phyloP scores from a whole-genome alignment of 768 basidiomycete species.

The Dioszegia aurantiaca region DNA sequence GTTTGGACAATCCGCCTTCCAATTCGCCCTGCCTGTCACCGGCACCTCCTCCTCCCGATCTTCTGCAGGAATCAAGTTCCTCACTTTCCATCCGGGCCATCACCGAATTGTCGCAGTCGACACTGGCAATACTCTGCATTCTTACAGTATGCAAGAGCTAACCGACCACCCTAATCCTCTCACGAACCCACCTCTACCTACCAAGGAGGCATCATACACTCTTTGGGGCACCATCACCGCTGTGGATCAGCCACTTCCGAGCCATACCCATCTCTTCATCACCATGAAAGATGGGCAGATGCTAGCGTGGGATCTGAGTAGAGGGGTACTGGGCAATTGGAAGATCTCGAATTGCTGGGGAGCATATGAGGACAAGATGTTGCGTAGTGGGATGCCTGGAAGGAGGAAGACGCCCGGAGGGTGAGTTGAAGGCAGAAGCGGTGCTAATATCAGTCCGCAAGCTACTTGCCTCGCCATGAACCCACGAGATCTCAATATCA shows the following conservation, averaged over 20 bases:
- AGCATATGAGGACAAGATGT: conserved; percentile 63
- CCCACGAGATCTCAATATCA: conserved; percentile 68
- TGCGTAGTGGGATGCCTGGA: conserved; percentile 53
- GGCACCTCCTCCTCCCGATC: conserved; percentile 19
- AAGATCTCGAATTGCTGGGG: conserved; percentile 74
- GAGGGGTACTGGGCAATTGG: conserved; percentile 65
- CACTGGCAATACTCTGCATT: conserved; percentile 33
- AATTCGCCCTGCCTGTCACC: conserved; percentile 42
- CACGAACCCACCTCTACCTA: conserved; percentile 38
- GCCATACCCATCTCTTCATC: conserved; percentile 56
- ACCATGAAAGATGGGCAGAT: conserved; percentile 62
- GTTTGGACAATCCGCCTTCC: conserved; percentile 67
- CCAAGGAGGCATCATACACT: conserved; percentile 33
- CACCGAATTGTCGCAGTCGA: conserved; percentile 38
- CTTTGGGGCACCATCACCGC: conserved; percentile 41
- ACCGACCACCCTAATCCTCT: conserved; percentile 36
- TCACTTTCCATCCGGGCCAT: conserved; percentile 37
- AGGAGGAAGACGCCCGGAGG: conserved; percentile 41
- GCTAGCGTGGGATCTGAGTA: conserved; percentile 71
- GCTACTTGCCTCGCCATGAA: conserved; percentile 66
- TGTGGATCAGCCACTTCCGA: conserved; percentile 42
- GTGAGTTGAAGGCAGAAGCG: conserved; percentile 28
- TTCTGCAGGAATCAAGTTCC: conserved; percentile 23
- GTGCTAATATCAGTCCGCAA: conserved; percentile 54
- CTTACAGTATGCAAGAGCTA: conserved; percentile 32